Percentiles rank a stretch among this genome's conserved stretches.
phyloP scores from a whole-genome alignment of 768 basidiomycete species.

The Cubamyces sp. region DNA sequence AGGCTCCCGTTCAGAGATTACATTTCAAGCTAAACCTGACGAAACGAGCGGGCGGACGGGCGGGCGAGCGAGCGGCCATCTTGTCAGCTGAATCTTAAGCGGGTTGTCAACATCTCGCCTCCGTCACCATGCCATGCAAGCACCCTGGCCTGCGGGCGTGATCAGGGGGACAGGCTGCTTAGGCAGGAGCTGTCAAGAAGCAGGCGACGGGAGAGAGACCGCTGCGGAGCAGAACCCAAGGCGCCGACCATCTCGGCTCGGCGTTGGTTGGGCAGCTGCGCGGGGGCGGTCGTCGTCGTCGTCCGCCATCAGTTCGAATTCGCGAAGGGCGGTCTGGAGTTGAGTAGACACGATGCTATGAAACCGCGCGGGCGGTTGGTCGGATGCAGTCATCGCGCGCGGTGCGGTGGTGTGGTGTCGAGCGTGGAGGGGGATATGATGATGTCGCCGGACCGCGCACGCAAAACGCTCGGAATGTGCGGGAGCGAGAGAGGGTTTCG shows the following conservation, averaged over 20 bases:
- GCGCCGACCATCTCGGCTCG: too few relatives aligned
- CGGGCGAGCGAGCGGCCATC: constrained; percentile 3
- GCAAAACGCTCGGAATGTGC: constrained; percentile 20
- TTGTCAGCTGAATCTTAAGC: constrained; percentile 1
- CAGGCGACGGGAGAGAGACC: not conserved
- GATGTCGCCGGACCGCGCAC: constrained; percentile 12
- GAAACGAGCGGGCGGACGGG: not conserved
- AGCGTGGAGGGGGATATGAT: not conserved
- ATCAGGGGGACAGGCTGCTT: constrained; percentile 9
- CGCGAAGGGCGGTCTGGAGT: constrained; percentile 15
- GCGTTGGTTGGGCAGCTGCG: too few relatives aligned
- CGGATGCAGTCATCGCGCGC: constrained; percentile 2
- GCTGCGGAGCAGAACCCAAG: not conserved
- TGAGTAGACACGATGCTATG: constrained; percentile 25
- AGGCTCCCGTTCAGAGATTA: constrained; percentile 8
- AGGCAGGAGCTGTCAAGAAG: constrained; percentile 19
- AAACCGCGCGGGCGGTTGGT: not conserved
- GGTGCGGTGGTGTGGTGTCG: not conserved
- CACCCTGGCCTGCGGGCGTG: not conserved
- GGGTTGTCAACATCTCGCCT: constrained; percentile 5
- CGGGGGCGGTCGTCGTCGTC: too few relatives aligned
- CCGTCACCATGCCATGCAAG: not conserved
- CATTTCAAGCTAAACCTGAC: constrained; percentile 14
- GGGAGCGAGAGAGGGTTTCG: constrained; percentile 19
- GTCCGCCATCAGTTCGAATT: not conserved